phyloP scores from a whole-genome alignment of 352 stramenopile genomes.

The Phytophthora citricola region DNA sequence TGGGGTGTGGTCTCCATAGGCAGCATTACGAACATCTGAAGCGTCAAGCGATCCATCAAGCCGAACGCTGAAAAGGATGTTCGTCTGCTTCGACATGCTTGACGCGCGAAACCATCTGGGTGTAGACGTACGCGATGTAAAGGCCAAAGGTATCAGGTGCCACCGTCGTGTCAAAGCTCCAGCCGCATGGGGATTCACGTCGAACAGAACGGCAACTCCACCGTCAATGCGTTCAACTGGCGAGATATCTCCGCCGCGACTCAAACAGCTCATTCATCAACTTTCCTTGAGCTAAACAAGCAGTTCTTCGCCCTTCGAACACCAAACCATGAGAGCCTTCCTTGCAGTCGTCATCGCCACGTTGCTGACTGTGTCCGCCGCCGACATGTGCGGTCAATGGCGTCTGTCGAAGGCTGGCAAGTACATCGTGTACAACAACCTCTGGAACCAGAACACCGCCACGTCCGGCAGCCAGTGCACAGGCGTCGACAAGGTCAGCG shows the following conservation, averaged over 20 bases:
- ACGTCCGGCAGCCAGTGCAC: conserved; percentile 49
- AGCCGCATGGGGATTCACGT: background rate
- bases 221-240: background rate
- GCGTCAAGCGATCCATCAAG: conserved; percentile 16
- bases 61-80: conserved; percentile 27
- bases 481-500: conserved; percentile 32
- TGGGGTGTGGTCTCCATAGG: conserved; percentile 21
- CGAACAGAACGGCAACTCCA: background rate
- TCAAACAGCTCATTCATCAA: conserved; percentile 19
- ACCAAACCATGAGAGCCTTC: conserved; percentile 15
- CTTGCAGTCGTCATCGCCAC: conserved; percentile 14
- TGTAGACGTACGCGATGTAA: conserved; percentile 23
- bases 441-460: conserved; percentile 34
- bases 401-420: conserved; percentile 29
- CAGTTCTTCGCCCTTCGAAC: conserved; percentile 5
- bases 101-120: conserved; percentile 18
- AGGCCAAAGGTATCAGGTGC: conserved; percentile 18
- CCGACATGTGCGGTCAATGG: conserved; percentile 31
- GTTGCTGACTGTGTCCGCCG: conserved; percentile 23
- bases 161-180: conserved; percentile 10
- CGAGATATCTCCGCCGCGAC: background rate
- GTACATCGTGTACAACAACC: conserved; percentile 53
- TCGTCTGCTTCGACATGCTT: conserved; percentile 12
- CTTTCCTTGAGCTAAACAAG: conserved; percentile 19
- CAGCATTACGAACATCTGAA: conserved; percentile 11